These are phyloP conservation scores for Spergularia azorica DNA, from an alignment of 179 eudicot species.

Conservation along the genomic window DNA sequence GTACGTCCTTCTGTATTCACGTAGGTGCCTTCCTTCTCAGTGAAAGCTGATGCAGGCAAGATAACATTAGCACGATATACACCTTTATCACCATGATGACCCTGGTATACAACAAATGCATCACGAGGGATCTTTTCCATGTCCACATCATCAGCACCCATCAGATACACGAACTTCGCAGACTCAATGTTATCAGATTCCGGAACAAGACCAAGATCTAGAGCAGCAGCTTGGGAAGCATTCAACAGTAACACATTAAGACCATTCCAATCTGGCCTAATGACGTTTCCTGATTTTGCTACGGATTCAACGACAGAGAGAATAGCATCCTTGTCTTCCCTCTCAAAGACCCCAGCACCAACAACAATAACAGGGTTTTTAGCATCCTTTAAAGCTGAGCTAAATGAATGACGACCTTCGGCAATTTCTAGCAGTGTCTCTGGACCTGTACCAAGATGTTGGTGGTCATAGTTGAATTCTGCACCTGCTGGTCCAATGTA, in stretches of 20 bases:
- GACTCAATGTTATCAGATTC: slow-evolving; percentile 76
- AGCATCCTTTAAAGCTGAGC: slow-evolving; percentile 58
- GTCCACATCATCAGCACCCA: slow-evolving; percentile 93
- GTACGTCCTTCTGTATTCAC: slow-evolving; percentile 85
- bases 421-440: slow-evolving; percentile 73
- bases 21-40: slow-evolving; percentile 90
- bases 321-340: slow-evolving; percentile 83
- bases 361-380: slow-evolving; percentile 85
- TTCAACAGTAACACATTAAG: slow-evolving; percentile 74
- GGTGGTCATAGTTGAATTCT: slow-evolving; percentile 76
- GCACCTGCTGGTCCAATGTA: slow-evolving; percentile 78
- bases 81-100: slow-evolving; percentile 90
- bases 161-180: slow-evolving; percentile 79
- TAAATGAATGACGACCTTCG: slow-evolving; percentile 75
- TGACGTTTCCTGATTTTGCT: slow-evolving; percentile 57
- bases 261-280: slow-evolving; percentile 93
- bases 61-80: slow-evolving; percentile 98
- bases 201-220: slow-evolving; percentile 87
- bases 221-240: slow-evolving; percentile 97
- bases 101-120: slow-evolving; percentile 97
- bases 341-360: slow-evolving; percentile 83
- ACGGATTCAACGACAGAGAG: slow-evolving; percentile 64
- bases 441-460: slow-evolving; percentile 84
- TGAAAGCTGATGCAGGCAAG: slow-evolving; percentile 84
- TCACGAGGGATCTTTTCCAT: slow-evolving; percentile 73